A percentile compares a stretch with the other conserved stretches of the same genome.
phyloP scores from a whole-genome alignment of 768 basidiomycete genomes.

The Termitomyces eurrhizus region DNA sequence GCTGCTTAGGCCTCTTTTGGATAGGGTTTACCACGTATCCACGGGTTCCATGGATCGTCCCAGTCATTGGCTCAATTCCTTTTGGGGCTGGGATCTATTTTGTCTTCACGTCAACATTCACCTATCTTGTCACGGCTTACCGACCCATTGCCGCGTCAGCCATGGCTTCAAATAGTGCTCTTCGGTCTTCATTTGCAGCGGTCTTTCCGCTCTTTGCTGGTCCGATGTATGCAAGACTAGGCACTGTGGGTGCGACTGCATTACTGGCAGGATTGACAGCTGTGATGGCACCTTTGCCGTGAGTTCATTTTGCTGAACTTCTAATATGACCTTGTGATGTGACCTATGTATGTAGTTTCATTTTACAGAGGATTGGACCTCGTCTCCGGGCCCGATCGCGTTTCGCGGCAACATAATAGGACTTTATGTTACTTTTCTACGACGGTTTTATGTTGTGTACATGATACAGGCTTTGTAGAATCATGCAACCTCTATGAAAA shows the following conservation, averaged over 20 bases:
- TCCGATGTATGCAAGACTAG: constrained; percentile 63
- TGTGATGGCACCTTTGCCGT: constrained; percentile 62
- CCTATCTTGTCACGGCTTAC: constrained; percentile 68
- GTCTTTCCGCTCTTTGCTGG: constrained; percentile 64
- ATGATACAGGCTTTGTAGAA: not conserved
- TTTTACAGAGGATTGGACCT: constrained; percentile 22
- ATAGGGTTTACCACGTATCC: constrained; percentile 53
- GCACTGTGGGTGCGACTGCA: constrained; percentile 69
- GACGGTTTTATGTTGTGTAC: not conserved
- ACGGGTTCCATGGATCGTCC: constrained; percentile 58
- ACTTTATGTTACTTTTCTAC: no score
- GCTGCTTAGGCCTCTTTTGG: constrained; percentile 47
- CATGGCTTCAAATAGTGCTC: constrained; percentile 61
- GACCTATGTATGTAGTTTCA: constrained; percentile 14
- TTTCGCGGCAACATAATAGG: constrained; percentile 10
- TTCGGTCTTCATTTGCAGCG: constrained; percentile 59
- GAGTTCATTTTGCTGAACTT: constrained; percentile 18
- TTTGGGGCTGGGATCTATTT: constrained; percentile 66
- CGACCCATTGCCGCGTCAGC: constrained; percentile 64
- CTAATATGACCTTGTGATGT: not conserved
- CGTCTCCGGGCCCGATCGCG: constrained; percentile 20
- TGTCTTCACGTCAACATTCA: constrained; percentile 68
- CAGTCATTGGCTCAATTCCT: constrained; percentile 60
- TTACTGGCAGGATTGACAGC: constrained; percentile 64
- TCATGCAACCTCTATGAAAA: not conserved